These are phyloP conservation scores for Phytophthora crassamura DNA, from an alignment of 352 stramenopile genomes.

Conservation along the genomic window DNA sequence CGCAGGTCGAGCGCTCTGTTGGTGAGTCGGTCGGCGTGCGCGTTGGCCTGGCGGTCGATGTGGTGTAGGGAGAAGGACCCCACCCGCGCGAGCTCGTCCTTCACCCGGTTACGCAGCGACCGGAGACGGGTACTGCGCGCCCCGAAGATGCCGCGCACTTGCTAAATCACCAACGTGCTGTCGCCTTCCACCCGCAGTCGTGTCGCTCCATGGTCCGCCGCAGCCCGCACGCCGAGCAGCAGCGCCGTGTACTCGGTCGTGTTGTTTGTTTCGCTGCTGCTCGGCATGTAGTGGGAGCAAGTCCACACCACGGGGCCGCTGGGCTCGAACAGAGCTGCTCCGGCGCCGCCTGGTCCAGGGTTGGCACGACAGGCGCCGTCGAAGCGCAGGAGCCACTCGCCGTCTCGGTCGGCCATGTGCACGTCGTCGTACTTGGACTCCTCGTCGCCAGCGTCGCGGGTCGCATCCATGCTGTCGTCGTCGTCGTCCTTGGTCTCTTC, in stretches of 20 bases:
- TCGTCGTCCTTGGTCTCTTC: not conserved
- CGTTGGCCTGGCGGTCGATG: constrained; percentile 33
- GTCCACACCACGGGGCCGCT: constrained; percentile 23
- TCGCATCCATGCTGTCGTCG: too few species aligned
- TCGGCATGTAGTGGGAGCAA: constrained; percentile 11
- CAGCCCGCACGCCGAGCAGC: constrained; percentile 19
- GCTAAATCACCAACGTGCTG: constrained; percentile 18
- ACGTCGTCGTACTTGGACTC: too few species aligned
- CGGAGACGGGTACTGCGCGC: not conserved
- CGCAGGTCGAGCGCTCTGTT: constrained; percentile 7
- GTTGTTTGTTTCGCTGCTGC: constrained; percentile 32
- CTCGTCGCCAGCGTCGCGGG: too few species aligned
- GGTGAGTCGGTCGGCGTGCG: constrained; percentile 23
- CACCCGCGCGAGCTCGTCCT: not conserved
- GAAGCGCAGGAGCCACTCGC: too few species aligned
- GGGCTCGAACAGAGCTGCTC: constrained; percentile 15
- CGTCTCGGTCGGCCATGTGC: too few species aligned
- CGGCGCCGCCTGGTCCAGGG: constrained; percentile 12
- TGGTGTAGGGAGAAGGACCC: constrained; percentile 9
- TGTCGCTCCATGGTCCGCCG: constrained; percentile 7
- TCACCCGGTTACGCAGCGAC: not conserved
- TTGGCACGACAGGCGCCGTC: too few species aligned
- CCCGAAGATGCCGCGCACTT: constrained; percentile 12
- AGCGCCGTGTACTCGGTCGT: constrained; percentile 35
- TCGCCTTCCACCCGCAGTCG: constrained; percentile 13